Evolutionary conservation across 106 monocot species (phyloP).

Genomic region (Xerophyta viscosa): DNA sequence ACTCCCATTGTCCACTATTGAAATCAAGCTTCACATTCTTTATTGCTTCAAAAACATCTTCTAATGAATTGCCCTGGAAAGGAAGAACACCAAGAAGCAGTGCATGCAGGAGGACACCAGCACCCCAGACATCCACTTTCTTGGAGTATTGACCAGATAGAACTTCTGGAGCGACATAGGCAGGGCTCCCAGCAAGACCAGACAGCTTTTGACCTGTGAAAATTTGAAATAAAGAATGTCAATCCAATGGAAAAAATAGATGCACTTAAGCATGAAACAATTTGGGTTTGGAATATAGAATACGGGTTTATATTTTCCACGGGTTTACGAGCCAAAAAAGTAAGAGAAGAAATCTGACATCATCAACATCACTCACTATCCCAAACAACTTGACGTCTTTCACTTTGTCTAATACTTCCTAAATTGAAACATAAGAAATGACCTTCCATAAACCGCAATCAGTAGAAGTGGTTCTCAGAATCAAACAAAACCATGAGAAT

Average conservation of each 20-base stretch:
- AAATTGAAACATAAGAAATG: background rate
- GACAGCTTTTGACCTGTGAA: slow-evolving; percentile 68
- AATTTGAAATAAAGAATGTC: too few species aligned
- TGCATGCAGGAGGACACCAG: slow-evolving; percentile 85
- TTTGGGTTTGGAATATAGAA: too few species aligned
- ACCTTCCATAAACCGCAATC: background rate
- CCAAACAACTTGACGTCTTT: too few species aligned
- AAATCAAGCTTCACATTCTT: slow-evolving; percentile 76
- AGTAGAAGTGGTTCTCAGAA: too few species aligned
- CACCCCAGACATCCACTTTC: slow-evolving; percentile 89
- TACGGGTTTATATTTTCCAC: too few species aligned
- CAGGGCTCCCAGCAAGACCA: slow-evolving; percentile 88
- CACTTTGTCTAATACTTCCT: too few species aligned
- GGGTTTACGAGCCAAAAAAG: too few species aligned
- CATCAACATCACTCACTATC: too few species aligned
- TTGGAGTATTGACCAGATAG: slow-evolving; percentile 72
- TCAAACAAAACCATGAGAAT: too few species aligned
- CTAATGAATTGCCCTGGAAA: slow-evolving; percentile 56
- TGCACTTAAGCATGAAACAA: too few species aligned
- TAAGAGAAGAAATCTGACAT: too few species aligned
- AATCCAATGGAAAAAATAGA: too few species aligned
- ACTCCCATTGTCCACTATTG: slow-evolving; percentile 35
- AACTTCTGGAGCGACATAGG: slow-evolving; percentile 98
- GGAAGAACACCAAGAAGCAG: slow-evolving; percentile 74
- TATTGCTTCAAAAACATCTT: slow-evolving; percentile 78